Evolutionary conservation across 345 rosid species (phyloP).

Genomic region (Salix exigua): DNA sequence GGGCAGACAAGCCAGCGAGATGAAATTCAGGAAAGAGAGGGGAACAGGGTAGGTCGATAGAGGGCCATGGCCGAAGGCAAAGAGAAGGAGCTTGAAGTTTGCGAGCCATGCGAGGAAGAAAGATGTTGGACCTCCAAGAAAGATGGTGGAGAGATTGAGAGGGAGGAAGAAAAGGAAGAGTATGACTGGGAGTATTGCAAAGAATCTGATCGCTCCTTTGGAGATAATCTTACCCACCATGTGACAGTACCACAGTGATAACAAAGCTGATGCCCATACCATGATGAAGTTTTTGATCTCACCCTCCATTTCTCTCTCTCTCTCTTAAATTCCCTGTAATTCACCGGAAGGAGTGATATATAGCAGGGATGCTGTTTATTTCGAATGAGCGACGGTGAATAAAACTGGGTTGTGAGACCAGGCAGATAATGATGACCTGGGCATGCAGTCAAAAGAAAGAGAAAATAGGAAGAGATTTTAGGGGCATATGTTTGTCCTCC

Average conservation of each 20-base stretch:
- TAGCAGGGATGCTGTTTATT: too few species aligned
- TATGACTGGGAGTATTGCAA: not conserved
- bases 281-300: conserved; percentile 1
- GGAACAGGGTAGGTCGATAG: conserved; percentile 4
- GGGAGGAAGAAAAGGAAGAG: conserved; percentile 15
- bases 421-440: too few species aligned
- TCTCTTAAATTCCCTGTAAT: not conserved
- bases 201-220: not conserved
- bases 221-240: not conserved
- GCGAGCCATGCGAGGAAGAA: conserved; percentile 20
- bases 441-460: too few species aligned
- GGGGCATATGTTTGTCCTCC: too few species aligned
- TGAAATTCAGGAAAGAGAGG: conserved; percentile 7
- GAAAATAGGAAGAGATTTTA: too few species aligned
- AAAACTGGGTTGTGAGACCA: too few species aligned
- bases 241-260: conserved; percentile 10
- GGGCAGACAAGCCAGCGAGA: conserved; percentile 26
- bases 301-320: not conserved
- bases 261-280: conserved; percentile 1
- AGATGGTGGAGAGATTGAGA: conserved; percentile 9
- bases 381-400: too few species aligned
- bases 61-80: conserved; percentile 18
- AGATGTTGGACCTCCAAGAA: conserved; percentile 5
- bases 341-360: not conserved
- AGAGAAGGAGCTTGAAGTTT: conserved; percentile 20